Evolutionary conservation across 345 rosid species (phyloP), one percentile per base, ranked within the genome.

Genomic region (Dovyalis caffra): DNA sequence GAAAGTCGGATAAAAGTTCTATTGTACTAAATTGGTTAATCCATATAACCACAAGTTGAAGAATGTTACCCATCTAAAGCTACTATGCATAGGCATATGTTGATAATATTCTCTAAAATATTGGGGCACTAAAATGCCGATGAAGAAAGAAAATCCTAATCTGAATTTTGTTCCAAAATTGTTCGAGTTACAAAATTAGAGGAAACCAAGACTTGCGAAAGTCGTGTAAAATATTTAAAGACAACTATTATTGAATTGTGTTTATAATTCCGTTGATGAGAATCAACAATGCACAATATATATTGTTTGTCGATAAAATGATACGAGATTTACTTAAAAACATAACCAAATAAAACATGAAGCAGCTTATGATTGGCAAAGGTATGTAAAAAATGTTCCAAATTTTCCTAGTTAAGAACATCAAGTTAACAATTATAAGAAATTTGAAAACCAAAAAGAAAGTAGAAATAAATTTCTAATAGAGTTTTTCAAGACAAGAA

Each of bases 301-400:
- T 21, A 34, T n/a, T 35, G 8, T 35, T n/a, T n/a, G n/a, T n/a
- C 1, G 38, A 35, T 35, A 5, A 35, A 35, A 35, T 35, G 38
- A 9, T 14, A 43, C 3, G 14, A n/a, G n/a, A n/a, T n/a, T n/a
- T n/a, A n/a, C n/a, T n/a, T n/a, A n/a, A n/a, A n/a, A n/a, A n/a
- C n/a, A n/a, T n/a, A n/a, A n/a, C n/a, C n/a, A n/a, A n/a, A 94
- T 82, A 94, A 83, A 43, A 94, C 82, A 85, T 34, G 88, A 38
- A 58, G 90, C 97, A 40, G 97, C n/a, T 91, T 21, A 91, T 15
- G 29, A 94, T 90, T 56, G 98, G 97, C 58, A 90, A 69, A 57
- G 98, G 97, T 79, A 94, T 70, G 98, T 97, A 76, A 94, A 92
- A 28, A 92, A 74, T 1, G 98, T 97, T 18, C 97, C 97, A 70